phyloP scores from a whole-genome alignment of 495 filamentous ascomycete species.

The Physcia stellaris region DNA sequence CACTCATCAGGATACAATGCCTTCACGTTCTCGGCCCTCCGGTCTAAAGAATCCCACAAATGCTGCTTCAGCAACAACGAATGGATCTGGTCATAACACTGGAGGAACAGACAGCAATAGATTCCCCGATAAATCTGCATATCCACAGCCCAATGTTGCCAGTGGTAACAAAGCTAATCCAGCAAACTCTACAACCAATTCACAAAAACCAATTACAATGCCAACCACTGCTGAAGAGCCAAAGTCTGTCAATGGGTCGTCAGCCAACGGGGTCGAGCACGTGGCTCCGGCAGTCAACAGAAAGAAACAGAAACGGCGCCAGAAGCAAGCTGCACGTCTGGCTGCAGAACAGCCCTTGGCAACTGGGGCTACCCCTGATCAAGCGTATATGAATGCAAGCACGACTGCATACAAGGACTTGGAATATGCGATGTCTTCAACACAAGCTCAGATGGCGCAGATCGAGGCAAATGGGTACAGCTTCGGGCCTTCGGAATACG shows the following conservation, averaged over 20 bases:
- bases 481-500: constrained; percentile 20
- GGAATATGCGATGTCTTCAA: constrained; percentile 4
- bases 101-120: no score
- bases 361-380: constrained; percentile 3
- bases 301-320: constrained; percentile 81
- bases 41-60: not conserved
- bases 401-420: constrained; percentile 9
- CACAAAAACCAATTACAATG: no score
- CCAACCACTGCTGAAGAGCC: no score
- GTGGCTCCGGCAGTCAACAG: constrained; percentile 49
- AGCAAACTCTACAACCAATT: no score
- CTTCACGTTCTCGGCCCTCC: not conserved
- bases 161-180: not conserved
- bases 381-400: constrained; percentile 8
- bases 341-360: constrained; percentile 35
- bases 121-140: no score
- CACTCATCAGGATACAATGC: no score
- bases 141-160: no score
- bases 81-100: no score
- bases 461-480: constrained; percentile 17
- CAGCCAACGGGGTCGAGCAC: no score
- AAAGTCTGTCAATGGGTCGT: not conserved
- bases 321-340: constrained; percentile 61
- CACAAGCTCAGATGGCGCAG: constrained; percentile 6
- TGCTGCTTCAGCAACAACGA: not conserved